phyloP scores from a whole-genome alignment of 1,139 yeast genomes.

The Candida smagusa region DNA sequence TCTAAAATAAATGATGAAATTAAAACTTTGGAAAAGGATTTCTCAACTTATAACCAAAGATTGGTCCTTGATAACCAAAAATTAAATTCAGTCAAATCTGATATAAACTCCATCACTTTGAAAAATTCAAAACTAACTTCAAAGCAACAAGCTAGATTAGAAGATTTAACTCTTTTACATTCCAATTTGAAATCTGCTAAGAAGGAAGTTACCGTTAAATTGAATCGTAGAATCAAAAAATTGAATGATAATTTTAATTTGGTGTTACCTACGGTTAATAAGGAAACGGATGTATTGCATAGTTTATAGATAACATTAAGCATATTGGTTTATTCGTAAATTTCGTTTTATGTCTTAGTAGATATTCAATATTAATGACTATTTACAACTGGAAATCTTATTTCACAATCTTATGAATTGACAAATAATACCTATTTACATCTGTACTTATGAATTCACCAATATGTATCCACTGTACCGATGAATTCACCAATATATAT shows the following conservation, averaged over 20 bases:
- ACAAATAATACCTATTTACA: no score
- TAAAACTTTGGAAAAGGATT: conserved; percentile 20
- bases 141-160: conserved; percentile 23
- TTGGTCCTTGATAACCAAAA: conserved; percentile 20
- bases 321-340: no score
- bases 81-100: conserved; percentile 23
- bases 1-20: conserved; percentile 19
- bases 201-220: conserved; percentile 26
- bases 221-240: conserved; percentile 27
- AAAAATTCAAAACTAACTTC: conserved; percentile 27
- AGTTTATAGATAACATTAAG: no score
- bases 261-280: conserved; percentile 33
- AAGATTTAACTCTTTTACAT: conserved; percentile 25
- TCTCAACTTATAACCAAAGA: conserved; percentile 24
- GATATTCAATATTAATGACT: no score
- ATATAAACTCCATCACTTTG: conserved; percentile 16
- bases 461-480: no score
- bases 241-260: conserved; percentile 38
- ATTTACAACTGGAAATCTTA: no score
- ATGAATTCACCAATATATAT: no score
- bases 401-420: no score
- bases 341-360: no score
- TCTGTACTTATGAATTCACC: no score
- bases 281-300: conserved; percentile 13
- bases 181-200: conserved; percentile 29